Base-by-base conservation (phyloP, 805 yeast genomes). In the Yueomyces sinensis region DNA sequence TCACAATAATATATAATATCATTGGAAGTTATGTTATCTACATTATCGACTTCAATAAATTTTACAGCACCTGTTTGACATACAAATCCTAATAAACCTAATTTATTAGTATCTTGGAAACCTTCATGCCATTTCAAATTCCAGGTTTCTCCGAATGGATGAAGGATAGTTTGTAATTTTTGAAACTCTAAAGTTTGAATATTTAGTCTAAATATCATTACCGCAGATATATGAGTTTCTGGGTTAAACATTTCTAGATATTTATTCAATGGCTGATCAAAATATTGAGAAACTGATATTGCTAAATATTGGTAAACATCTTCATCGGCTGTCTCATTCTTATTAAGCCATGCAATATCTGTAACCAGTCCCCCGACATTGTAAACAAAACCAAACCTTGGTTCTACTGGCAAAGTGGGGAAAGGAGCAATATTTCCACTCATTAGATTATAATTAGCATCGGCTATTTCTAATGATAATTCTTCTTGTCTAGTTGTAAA, bases 31-130 rank as follows among this genome's bases (percentile, higher is more conserved):
- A 24, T 30, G 3, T 24, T 19, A 14, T 27, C n/a, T 3, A 27
- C 17, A 11, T 37, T 23, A 0, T 48, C 47, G 0, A 74, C 45
- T 32, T 62, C 62, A 14, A 75, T 47, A 4, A 76, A 45, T 37
- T 72, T 73, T 4, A 74, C 50, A 4, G 59, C 50, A 0, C 87
- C 87, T 49, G 74, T 79, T 29, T 70, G 70, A 40, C 72, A 71
- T 0, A 62, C 60, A 9, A 72, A 74, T 4, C 65, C 66, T n/a
- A 76, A 42, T 0, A 67, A 58, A 2, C 74, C 74, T 13, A 66
- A 31, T 2, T 40, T 33, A 9, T 41, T 40, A 0, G 32, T 20
- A 17, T 22, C 9, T 27, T 24, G 27, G 27, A 41, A 62, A 43
- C 49, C 63, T 37, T 56, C 62, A 40, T 44, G 49, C 68, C 61